phyloP scores from a whole-genome alignment of 169 alveolate species.

The Pseudocohnilembus persalinus region DNA sequence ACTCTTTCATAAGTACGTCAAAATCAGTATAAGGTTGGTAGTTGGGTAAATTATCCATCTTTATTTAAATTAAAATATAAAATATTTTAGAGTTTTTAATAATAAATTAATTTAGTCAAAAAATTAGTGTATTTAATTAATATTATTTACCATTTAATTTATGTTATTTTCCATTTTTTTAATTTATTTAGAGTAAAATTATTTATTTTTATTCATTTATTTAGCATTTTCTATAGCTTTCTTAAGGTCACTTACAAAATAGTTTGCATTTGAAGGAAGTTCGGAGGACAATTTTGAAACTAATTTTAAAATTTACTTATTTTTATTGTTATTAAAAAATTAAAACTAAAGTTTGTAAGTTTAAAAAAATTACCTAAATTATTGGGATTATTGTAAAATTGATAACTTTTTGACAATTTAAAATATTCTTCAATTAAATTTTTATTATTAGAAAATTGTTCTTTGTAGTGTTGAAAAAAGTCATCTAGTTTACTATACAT shows the following conservation, averaged over 20 bases:
- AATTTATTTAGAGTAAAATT: background rate
- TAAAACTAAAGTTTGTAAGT: no score
- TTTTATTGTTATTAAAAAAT: no score
- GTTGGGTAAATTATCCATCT: background rate
- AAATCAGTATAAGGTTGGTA: background rate
- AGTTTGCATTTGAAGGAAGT: background rate
- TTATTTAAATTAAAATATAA: no score
- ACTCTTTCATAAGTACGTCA: background rate
- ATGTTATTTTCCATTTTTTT: background rate
- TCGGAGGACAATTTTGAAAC: background rate
- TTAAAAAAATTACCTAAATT: background rate
- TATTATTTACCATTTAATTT: background rate
- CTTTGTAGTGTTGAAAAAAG: background rate
- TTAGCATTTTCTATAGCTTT: background rate
- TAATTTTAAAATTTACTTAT: no score
- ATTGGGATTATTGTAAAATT: background rate
- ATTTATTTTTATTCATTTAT: background rate
- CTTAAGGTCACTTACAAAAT: background rate
- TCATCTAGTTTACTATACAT: background rate
- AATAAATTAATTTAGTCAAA: no score
- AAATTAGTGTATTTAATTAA: no score
- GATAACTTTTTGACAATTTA: background rate
- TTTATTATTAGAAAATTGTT: no score
- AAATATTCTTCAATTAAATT: background rate
- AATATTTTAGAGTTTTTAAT: background rate